Percentiles rank a stretch among this genome's conserved stretches.
These are phyloP conservation scores for Amylostereum areolatum DNA, from an alignment of 1,284 basidiomycete species.

Conservation along the genomic window DNA sequence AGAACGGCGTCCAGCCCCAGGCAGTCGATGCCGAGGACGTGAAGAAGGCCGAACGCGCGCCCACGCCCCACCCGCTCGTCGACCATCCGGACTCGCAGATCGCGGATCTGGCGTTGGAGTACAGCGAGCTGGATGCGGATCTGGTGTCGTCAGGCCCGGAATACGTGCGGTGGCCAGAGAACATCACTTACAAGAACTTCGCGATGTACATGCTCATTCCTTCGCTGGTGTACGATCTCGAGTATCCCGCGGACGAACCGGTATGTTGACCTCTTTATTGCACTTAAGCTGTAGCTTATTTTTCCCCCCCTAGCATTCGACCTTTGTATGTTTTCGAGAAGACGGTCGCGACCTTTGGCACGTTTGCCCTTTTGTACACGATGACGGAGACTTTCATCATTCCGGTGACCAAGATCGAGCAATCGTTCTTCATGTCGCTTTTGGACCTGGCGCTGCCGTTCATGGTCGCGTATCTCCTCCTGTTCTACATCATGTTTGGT, in stretches of 20 bases:
- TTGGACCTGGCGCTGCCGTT: slow-evolving; percentile 91
- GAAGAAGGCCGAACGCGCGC: slow-evolving; percentile 4
- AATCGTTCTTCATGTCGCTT: slow-evolving; percentile 72
- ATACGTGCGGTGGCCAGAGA: slow-evolving; percentile 77
- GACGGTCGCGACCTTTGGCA: slow-evolving; percentile 91
- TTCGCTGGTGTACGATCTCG: slow-evolving; percentile 92
- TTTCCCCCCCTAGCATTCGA: no score
- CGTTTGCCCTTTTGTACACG: slow-evolving; percentile 87
- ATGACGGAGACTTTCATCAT: slow-evolving; percentile 94
- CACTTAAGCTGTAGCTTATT: no score
- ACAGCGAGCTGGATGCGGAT: slow-evolving; percentile 74
- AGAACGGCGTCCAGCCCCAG: slow-evolving; percentile 5
- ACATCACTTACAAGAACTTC: slow-evolving; percentile 83
- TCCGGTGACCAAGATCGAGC: slow-evolving; percentile 63
- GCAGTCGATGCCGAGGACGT: background rate
- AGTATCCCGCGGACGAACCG: slow-evolving; percentile 85
- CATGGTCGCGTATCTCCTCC: slow-evolving; percentile 76
- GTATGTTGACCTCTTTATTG: no score
- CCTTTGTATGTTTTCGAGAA: slow-evolving; percentile 94
- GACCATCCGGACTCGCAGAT: slow-evolving; percentile 72
- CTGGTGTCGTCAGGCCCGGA: slow-evolving; percentile 66
- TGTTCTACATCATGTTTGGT: slow-evolving; percentile 85
- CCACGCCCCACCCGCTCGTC: slow-evolving; percentile 51
- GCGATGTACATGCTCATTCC: slow-evolving; percentile 87
- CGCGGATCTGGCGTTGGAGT: slow-evolving; percentile 68